phyloP scores from a whole-genome alignment of 495 filamentous ascomycete genomes.

The Neurospora discreta region DNA sequence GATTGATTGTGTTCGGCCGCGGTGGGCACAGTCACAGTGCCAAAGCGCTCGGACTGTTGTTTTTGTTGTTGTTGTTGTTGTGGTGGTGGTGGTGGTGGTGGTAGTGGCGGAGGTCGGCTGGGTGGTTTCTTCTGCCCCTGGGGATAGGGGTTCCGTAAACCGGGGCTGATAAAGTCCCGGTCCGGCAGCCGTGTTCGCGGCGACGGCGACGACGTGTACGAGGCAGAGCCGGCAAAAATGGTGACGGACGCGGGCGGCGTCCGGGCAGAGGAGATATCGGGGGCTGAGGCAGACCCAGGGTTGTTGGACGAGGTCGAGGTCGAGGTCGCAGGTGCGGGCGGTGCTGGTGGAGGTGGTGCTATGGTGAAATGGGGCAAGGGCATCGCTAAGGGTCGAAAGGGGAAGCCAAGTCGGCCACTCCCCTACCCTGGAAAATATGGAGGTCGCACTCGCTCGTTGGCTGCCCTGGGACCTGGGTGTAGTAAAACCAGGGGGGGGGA shows the following conservation, averaged over 20 bases:
- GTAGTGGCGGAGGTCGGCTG: neutral
- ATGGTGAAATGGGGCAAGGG: conserved; percentile 18
- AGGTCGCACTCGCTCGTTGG: neutral
- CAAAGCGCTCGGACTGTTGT: conserved; percentile 5
- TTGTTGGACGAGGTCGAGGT: conserved; percentile 4
- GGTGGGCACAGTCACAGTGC: neutral
- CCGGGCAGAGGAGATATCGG: conserved; percentile 2
- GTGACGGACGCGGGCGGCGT: conserved; percentile 5
- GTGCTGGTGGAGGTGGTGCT: neutral
- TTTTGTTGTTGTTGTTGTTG: neutral
- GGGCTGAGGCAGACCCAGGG: neutral
- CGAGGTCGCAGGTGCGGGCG: conserved; percentile 4
- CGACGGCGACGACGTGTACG: conserved; percentile 12
- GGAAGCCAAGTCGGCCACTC: neutral
- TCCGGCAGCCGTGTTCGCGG: conserved; percentile 6
- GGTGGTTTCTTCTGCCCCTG: neutral
- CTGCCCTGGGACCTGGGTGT: neutral
- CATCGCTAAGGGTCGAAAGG: conserved; percentile 10
- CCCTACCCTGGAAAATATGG: neutral
- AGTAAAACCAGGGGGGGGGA: neutral
- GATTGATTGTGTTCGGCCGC: neutral
- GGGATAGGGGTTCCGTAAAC: conserved; percentile 4
- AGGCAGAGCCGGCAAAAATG: conserved; percentile 1
- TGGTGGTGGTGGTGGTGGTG: neutral
- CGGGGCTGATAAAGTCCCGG: conserved; percentile 3